Evolutionary conservation across 208 protist species (phyloP).

Genomic region (Herpetomonas tarakana): DNA sequence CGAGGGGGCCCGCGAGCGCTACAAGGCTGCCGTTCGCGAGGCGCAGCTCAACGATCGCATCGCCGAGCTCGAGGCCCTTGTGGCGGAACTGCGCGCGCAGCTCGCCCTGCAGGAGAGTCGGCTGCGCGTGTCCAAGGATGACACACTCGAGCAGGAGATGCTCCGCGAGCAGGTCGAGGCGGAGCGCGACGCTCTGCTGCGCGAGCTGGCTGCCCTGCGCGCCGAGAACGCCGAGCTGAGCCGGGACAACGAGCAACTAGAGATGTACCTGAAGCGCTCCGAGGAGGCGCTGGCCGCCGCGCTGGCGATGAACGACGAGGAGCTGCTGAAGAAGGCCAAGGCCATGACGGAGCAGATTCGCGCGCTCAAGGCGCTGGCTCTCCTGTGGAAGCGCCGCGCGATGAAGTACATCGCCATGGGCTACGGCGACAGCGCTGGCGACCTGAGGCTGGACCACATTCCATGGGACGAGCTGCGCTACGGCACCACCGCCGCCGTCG

Average conservation of each 20-base stretch:
- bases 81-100: conserved; percentile 48
- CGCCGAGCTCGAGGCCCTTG: conserved; percentile 39
- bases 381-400: conserved; percentile 70
- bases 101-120: conserved; percentile 47
- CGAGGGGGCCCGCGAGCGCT: conserved; percentile 58
- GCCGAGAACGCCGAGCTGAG: conserved; percentile 34
- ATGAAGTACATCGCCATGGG: conserved; percentile 65
- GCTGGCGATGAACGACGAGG: conserved; percentile 40
- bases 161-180: conserved; percentile 38
- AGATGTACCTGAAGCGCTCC: conserved; percentile 31
- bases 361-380: conserved; percentile 33
- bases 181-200: conserved; percentile 30
- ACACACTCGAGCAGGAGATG: conserved; percentile 49
- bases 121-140: conserved; percentile 60
- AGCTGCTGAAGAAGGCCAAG: conserved; percentile 32
- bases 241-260: conserved; percentile 41
- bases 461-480: conserved; percentile 48
- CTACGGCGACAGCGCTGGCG: conserved; percentile 20
- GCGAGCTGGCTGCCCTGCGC: conserved; percentile 29
- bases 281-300: conserved; percentile 55
- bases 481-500: conserved; percentile 36
- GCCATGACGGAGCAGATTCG: conserved; percentile 31
- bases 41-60: conserved; percentile 49
- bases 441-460: conserved; percentile 19
- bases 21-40: conserved; percentile 43